Conservation (phyloP, 495 filamentous ascomycete species). For the Neurospora discreta region DNA sequence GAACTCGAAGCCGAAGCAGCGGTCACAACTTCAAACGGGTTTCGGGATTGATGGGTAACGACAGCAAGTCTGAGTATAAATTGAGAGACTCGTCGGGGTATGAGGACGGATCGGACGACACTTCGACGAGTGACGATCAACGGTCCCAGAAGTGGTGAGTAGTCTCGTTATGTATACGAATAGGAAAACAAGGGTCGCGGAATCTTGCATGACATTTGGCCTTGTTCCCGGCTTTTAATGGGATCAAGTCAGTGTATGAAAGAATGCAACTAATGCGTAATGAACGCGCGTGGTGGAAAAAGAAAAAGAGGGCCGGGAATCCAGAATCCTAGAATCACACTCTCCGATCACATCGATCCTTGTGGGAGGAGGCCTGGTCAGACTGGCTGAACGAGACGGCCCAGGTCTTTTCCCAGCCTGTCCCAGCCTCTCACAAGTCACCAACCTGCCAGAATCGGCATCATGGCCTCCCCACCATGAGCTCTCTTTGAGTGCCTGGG, state of each 20-base stretch:
- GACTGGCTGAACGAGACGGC: neutral
- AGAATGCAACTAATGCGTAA: neutral
- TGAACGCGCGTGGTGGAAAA: neutral
- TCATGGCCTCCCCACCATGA: neutral
- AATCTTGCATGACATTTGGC: neutral
- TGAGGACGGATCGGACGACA: neutral
- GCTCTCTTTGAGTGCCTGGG: neutral
- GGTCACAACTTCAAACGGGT: neutral
- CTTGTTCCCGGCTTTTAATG: neutral
- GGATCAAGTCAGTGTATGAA: neutral
- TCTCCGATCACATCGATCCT: neutral
- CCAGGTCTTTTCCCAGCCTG: neutral
- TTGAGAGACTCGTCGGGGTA: neutral
- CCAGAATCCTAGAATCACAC: neutral
- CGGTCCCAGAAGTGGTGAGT: neutral
- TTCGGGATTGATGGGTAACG: neutral
- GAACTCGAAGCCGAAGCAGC: neutral
- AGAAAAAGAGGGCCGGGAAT: neutral
- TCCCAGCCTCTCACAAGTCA: neutral
- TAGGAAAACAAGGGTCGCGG: neutral
- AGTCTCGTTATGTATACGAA: neutral
- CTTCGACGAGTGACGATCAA: neutral
- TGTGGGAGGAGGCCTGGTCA: neutral
- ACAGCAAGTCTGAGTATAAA: neutral
- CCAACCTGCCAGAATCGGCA: neutral